Base-by-base conservation (phyloP, 371 early-diverging fungal genomes). In the Saksenaea vasiformis region DNA sequence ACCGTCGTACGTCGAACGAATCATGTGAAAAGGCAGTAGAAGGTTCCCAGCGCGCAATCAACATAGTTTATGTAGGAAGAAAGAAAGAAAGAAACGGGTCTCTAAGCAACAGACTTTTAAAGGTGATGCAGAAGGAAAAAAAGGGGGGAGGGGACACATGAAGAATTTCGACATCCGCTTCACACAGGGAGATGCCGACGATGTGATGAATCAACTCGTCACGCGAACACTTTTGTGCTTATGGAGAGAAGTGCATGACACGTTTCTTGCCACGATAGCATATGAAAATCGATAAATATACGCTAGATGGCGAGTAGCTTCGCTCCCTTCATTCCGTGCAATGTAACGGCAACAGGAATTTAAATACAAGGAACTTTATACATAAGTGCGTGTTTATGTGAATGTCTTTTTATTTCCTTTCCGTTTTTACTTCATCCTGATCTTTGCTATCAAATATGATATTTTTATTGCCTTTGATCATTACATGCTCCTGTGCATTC, bases 11-110 rank as follows among this genome's bases (percentile, higher is more conserved):
- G 36, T 31, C 26, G 62, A 67, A 55, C 56, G 73, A 71, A 43
- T 72, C 47, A 66, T 69, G 80, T 1, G 79, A 67, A 64, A 74
- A 76, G 74, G 90, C 90, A 54, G 90, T 60, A 28, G 47, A 31
- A 22, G 61, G 13, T 65, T 51, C 38, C 60, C 58, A 58, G 44
- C 56, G 60, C 35, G 58, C 41, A 22, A 39, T 58, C 58, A 58
- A 43, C 58, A 58, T 58, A 39, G n/a, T 22, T 47, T 24, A 22
- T 22, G 7, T 47, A 41, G 24, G 27, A 41, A 39, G 43, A 47
- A 47, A 47, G 51, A 47, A 22, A 47, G 51, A 47, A 22, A 22
- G 51, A 3, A 19, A 28, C 3, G 9, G 26, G 38, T 39, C 17
- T 47, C 22, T 47, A 47, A 47, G 51, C 51, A 47, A 47, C n/a